Evolutionary conservation across 495 filamentous ascomycete genomes (phyloP).

Genomic region (Xylaria acuta): DNA sequence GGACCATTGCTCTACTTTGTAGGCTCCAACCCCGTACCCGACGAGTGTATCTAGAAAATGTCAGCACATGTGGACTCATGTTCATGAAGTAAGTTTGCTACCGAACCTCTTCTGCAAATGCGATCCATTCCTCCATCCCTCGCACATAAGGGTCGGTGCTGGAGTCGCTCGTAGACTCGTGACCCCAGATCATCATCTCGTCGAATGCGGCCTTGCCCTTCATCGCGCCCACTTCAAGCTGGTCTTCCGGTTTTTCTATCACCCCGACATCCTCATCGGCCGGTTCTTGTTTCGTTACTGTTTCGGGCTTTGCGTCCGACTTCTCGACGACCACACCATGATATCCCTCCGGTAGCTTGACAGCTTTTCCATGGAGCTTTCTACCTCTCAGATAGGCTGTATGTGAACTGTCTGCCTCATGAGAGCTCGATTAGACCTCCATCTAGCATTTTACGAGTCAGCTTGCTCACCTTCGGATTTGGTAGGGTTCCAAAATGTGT

Average conservation of each 20-base stretch:
- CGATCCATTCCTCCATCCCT: slow-evolving; percentile 83
- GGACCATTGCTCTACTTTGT: neutral
- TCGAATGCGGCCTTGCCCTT: slow-evolving; percentile 75
- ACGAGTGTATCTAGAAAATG: slow-evolving; percentile 37
- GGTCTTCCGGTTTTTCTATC: slow-evolving; percentile 53
- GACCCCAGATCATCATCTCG: slow-evolving; percentile 81
- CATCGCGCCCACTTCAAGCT: slow-evolving; percentile 59
- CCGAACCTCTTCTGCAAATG: slow-evolving; percentile 66
- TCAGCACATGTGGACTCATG: neutral
- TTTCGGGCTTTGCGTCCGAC: slow-evolving; percentile 38
- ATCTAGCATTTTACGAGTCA: neutral
- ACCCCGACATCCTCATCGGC: slow-evolving; percentile 46
- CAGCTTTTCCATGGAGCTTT: slow-evolving; percentile 71
- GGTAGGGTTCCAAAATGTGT: slow-evolving; percentile 75
- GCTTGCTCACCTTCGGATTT: slow-evolving; percentile 40
- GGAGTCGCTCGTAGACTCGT: slow-evolving; percentile 62
- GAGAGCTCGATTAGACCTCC: slow-evolving; percentile 2
- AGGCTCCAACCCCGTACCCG: slow-evolving; percentile 10
- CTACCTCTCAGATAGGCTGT: slow-evolving; percentile 83
- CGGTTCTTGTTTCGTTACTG: slow-evolving; percentile 31
- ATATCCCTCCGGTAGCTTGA: slow-evolving; percentile 78
- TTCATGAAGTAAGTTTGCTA: neutral
- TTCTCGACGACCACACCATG: slow-evolving; percentile 59
- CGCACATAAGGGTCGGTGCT: slow-evolving; percentile 62
- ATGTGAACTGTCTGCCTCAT: slow-evolving; percentile 48